These are phyloP conservation scores for Neotropicomus parvogracilis DNA, from an alignment of 1,284 basidiomycete genomes.

Conservation along the genomic window DNA sequence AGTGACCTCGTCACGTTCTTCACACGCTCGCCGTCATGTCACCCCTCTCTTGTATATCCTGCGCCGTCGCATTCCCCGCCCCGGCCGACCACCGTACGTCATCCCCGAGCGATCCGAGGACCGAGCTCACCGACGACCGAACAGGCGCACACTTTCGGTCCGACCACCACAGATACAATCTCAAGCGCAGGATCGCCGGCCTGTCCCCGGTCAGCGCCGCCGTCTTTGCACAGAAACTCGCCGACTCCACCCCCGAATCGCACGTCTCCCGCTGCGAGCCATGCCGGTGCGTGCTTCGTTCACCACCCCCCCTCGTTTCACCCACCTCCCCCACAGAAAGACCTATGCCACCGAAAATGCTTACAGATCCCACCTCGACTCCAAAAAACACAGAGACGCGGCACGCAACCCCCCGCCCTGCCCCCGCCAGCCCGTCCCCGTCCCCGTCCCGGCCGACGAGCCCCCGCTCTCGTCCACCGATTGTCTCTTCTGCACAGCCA, in stretches of 20 bases:
- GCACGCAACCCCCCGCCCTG: slow-evolving; percentile 45
- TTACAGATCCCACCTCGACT: slow-evolving; percentile 82
- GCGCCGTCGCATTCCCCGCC: slow-evolving; percentile 83
- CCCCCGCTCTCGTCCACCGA: slow-evolving; percentile 59
- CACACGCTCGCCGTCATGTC: slow-evolving; percentile 4
- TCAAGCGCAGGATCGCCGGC: slow-evolving; percentile 93
- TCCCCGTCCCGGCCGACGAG: slow-evolving; percentile 51
- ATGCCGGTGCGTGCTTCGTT: slow-evolving; percentile 86
- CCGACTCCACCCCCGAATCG: slow-evolving; percentile 75
- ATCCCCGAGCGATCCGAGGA: no score
- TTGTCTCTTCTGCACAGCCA: slow-evolving; percentile 84
- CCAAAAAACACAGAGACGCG: slow-evolving; percentile 88
- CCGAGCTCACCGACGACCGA: background rate
- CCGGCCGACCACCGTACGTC: slow-evolving; percentile 81
- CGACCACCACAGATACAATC: slow-evolving; percentile 97
- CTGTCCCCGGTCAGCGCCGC: slow-evolving; percentile 81
- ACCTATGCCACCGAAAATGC: slow-evolving; percentile 88
- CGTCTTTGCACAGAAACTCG: slow-evolving; percentile 89
- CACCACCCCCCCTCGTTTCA: slow-evolving; percentile 3
- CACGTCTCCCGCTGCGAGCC: slow-evolving; percentile 66
- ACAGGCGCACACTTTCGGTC: slow-evolving; percentile 89
- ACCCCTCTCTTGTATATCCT: slow-evolving; percentile 93
- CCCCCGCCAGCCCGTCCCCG: slow-evolving; percentile 51
- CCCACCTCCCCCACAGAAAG: slow-evolving; percentile 56
- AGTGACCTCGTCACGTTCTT: slow-evolving; percentile 10